phyloP scores from a whole-genome alignment of 1,284 basidiomycete species.

The Apiotrichum gamsii region DNA sequence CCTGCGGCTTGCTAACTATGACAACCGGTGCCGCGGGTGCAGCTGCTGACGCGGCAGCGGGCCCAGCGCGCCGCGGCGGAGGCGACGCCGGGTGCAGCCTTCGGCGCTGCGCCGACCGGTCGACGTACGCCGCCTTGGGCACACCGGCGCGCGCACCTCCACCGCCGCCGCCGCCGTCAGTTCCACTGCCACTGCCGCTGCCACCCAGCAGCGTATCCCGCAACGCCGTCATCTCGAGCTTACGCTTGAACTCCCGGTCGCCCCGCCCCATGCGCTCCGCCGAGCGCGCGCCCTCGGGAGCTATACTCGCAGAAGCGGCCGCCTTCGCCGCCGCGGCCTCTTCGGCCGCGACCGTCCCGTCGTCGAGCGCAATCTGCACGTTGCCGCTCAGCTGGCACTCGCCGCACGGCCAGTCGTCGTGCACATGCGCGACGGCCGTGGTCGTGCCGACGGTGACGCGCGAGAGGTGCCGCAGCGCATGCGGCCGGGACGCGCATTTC shows the following conservation, averaged over 20 bases:
- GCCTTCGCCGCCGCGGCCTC: neutral
- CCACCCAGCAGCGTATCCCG: slow-evolving; percentile 31
- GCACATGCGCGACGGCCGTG: slow-evolving; percentile 38
- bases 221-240: slow-evolving; percentile 31
- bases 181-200: too few relatives aligned
- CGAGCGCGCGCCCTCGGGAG: too few relatives aligned
- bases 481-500: slow-evolving; percentile 33
- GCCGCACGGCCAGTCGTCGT: slow-evolving; percentile 43
- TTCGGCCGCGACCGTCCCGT: slow-evolving; percentile 10
- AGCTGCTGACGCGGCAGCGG: neutral
- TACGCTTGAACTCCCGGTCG: slow-evolving; percentile 11
- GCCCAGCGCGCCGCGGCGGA: slow-evolving; percentile 4
- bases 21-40: too few relatives aligned
- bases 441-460: slow-evolving; percentile 35
- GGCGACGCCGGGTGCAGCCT: slow-evolving; percentile 22
- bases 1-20: too few relatives aligned
- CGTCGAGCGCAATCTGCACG: slow-evolving; percentile 35
- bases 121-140: slow-evolving; percentile 17
- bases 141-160: neutral
- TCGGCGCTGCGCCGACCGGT: slow-evolving; percentile 40
- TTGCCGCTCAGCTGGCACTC: slow-evolving; percentile 28
- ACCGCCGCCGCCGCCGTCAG: slow-evolving; percentile 10
- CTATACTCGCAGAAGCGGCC: neutral
- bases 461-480: slow-evolving; percentile 27
- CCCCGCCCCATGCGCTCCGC: neutral